Base-by-base conservation (phyloP, 352 stramenopile genomes). In the Halophytophthora batemanensis region DNA sequence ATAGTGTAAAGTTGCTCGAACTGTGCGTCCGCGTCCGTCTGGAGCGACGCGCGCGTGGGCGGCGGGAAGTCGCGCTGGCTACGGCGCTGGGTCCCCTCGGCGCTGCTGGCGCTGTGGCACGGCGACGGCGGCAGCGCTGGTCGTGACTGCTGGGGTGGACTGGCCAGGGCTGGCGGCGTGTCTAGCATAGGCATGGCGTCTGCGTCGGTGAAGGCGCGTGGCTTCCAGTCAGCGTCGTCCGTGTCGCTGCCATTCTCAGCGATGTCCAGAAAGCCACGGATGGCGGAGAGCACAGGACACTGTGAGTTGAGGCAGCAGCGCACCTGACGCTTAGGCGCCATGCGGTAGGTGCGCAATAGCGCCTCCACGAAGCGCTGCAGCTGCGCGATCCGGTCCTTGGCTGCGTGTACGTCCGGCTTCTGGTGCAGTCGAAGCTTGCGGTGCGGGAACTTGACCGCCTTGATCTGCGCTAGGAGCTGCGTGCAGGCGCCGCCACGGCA, bases 1-100 rank as follows among this genome's bases (percentile, higher is more conserved):
- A 86, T 86, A 35, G 74, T 68, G 57, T 79, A 81, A 42, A 86
- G 69, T 33, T 80, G 63, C 17, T 82, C 66, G 21, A 81, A 62
- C 29, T 62, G 52, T 29, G 53, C 11, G 33, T 38, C 10, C 3
- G 33, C 41, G 15, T 23, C 36, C 28, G 48, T 51, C 56, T 69
- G 53, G 8, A 51, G 40, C 17, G 72, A 74, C 22, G 45, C 55
- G 12, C 46, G 62, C 2, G 52, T 40, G 31, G 43, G 53, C 19
- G 54, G 58, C 10, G 63, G 57, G 35, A 73, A 70, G 28, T 57
- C 56, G 22, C 48, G 45, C 17, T 37, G 54, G 19, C n/a, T 8
- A 18, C 28, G 36, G 44, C 45, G 28, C 42, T 58, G 29, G 21
- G 14, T 1, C 19, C 10, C 50, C n/a, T 21, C 28, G 31, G 36